These are phyloP conservation scores for Lepraria neglecta DNA, from an alignment of 495 filamentous ascomycete genomes.

Conservation along the genomic window DNA sequence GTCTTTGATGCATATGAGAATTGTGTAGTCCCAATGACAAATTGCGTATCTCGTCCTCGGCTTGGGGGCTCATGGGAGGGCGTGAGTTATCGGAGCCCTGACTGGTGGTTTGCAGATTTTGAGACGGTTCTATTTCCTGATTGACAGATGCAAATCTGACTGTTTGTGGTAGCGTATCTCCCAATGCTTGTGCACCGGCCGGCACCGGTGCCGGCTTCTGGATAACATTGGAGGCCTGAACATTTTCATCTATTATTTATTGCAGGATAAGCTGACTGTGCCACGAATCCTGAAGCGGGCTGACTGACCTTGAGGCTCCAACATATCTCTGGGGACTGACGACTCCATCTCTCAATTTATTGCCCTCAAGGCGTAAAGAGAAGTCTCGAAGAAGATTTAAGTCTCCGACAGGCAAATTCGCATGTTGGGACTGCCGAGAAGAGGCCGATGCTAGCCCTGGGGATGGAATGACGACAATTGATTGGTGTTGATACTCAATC, in stretches of 20 bases:
- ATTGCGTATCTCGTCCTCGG: slow-evolving; percentile 60
- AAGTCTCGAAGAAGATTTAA: neutral
- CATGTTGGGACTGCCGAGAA: slow-evolving; percentile 13
- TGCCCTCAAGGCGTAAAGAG: neutral
- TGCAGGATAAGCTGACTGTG: slow-evolving; percentile 14
- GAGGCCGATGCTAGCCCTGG: slow-evolving; percentile 10
- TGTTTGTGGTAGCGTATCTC: slow-evolving; percentile 36
- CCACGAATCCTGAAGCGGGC: neutral
- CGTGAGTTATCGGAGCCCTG: slow-evolving; percentile 32
- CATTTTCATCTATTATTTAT: slow-evolving; percentile 24
- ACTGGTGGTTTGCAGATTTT: slow-evolving; percentile 35
- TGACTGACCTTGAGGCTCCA: slow-evolving; percentile 9
- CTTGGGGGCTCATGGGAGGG: slow-evolving; percentile 42
- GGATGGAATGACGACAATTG: neutral
- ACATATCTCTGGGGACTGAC: neutral
- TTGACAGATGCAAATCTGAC: slow-evolving; percentile 79
- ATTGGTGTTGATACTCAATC: neutral
- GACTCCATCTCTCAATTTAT: slow-evolving; percentile 4
- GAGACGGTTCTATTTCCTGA: slow-evolving; percentile 65
- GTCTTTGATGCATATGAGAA: slow-evolving; percentile 67
- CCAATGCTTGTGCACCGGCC: neutral
- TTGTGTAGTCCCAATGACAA: slow-evolving; percentile 66
- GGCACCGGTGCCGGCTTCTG: slow-evolving; percentile 24
- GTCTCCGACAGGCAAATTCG: neutral
- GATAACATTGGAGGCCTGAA: slow-evolving; percentile 31